Conservation (phyloP, 139 green algal species). For the Zygnema circumcarinatum region DNA sequence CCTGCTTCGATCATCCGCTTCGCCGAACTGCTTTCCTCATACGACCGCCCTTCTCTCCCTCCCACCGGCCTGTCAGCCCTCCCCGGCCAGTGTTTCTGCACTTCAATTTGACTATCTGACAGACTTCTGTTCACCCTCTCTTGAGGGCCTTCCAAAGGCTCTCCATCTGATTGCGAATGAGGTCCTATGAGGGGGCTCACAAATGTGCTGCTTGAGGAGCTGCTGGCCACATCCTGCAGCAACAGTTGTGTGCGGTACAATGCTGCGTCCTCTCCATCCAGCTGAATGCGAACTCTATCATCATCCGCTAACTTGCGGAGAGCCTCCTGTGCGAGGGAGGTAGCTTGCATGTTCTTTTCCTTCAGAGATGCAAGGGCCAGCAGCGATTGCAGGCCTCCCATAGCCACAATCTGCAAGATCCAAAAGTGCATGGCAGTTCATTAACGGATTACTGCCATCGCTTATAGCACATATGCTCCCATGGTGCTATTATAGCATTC, state of each 20-base stretch:
- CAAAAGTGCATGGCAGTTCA: not conserved
- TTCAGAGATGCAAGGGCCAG: slow-evolving; percentile 41
- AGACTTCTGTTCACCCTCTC: too few relatives aligned
- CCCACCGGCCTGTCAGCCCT: not conserved
- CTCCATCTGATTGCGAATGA: too few relatives aligned
- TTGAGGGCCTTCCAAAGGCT: not conserved
- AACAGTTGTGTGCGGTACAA: too few relatives aligned
- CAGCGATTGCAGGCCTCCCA: slow-evolving; percentile 55
- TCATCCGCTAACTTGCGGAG: slow-evolving; percentile 45
- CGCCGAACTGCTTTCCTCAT: not conserved
- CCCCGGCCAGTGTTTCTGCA: not conserved
- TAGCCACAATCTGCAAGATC: slow-evolving; percentile 35
- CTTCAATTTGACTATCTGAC: not conserved
- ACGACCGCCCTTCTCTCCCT: too few relatives aligned
- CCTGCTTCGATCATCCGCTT: not conserved
- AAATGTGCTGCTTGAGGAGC: too few relatives aligned
- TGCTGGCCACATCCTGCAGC: not conserved
- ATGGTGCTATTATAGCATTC: too few relatives aligned
- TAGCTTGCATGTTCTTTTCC: slow-evolving; percentile 53
- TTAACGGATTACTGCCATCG: too few relatives aligned
- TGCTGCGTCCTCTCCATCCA: slow-evolving; percentile 41
- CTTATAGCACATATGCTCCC: too few relatives aligned
- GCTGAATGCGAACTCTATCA: not conserved
- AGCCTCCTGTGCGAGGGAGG: slow-evolving; percentile 53
- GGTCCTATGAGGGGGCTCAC: too few relatives aligned